Evolutionary conservation across 208 protist genomes (phyloP).

Genomic region (Trypanosoma vivax): DNA sequence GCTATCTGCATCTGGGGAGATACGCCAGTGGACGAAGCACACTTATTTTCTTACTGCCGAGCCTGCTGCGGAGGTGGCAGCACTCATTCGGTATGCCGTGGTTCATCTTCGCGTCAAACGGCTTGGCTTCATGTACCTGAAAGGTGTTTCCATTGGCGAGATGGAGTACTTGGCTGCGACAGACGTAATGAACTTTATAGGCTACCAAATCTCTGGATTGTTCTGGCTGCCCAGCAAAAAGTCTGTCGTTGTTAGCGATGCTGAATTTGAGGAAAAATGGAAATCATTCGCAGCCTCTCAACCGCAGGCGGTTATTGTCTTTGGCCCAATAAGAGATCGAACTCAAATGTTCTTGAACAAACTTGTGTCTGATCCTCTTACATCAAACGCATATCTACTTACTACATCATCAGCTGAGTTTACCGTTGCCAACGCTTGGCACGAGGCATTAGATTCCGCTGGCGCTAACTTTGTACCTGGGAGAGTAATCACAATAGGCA

Average conservation of each 20-base stretch:
- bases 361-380: not conserved
- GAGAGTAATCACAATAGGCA: not conserved
- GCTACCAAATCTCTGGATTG: too few species aligned
- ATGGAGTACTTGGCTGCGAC: not conserved
- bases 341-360: not conserved
- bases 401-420: not conserved
- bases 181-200: too few species aligned
- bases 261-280: too few species aligned
- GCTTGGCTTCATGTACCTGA: conserved; percentile 8
- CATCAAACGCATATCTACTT: not conserved
- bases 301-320: not conserved
- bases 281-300: not conserved
- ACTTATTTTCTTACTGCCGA: conserved; percentile 1
- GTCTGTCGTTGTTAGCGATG: too few species aligned
- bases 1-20: not conserved
- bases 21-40: not conserved
- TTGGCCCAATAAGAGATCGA: not conserved
- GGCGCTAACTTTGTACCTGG: not conserved
- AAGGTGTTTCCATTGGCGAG: not conserved
- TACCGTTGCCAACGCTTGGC: not conserved
- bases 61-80: not conserved
- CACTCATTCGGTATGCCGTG: conserved; percentile 1
- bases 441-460: not conserved
- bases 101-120: not conserved
- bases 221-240: too few species aligned